Base-by-base conservation (phyloP, 768 basidiomycete species). In the Hebeloma cylindrosporum region DNA sequence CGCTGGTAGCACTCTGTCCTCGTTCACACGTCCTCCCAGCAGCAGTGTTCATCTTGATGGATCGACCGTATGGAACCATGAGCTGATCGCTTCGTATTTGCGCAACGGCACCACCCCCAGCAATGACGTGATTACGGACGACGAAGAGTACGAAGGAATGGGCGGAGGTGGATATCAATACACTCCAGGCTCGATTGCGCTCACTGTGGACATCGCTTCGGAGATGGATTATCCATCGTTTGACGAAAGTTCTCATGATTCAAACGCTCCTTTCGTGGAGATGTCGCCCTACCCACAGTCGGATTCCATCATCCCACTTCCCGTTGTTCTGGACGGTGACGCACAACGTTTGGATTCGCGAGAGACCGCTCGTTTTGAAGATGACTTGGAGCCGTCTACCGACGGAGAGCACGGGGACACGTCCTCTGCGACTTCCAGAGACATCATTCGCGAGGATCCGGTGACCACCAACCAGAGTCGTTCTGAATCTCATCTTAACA, bases 41-140 rank as follows among this genome's bases (percentile, higher is more conserved):
- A 62, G 62, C 43, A 61, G 61, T 32, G 30, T 50, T 8, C 52
- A 56, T 13, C 53, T 50, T 20, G 65, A 52, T 22, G 74, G 73
- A 4, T 82, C 83, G 25, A 83, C 83, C 1, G 82, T 83, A 22
- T 88, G 85, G 85, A 70, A 71, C 11, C 77, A 80, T 26, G 69
- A 69, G 3, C 74, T 73, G 9, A 77, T 83, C 16, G 75, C 78
- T 5, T 74, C 77, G 20, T 86, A 85, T 61, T 70, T 86, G 20
- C 56, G 52, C 29, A 51, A 56, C 36, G 54, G 41, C 34, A 62
- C n/a, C n/a, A n/a, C 59, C 9, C 53, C 55, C 5, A 56, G 55
- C 28, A 56, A 59, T 32, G 60, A 61, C 23, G 47, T 45, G 26
- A 48, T 45, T 21, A 51, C 35, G 14, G 57, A 58, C 8, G 48